These are phyloP conservation scores for Gastrolobium villosum DNA, from an alignment of 306 rosid species.

Conservation along the genomic window DNA sequence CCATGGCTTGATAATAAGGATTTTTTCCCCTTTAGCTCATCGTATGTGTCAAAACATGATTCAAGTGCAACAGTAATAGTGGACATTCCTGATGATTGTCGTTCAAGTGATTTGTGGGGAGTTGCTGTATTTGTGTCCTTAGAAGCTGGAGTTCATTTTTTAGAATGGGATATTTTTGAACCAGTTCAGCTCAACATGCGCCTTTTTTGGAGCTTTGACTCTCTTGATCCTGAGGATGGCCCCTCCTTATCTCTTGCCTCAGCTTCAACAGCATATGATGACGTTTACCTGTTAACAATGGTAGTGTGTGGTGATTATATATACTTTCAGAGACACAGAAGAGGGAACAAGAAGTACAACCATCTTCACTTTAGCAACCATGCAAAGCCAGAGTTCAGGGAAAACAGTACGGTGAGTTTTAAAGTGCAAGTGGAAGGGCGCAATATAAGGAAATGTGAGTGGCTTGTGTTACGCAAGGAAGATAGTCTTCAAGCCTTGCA, in stretches of 20 bases:
- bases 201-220: conserved; percentile 3
- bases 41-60: conserved; percentile 17
- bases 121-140: conserved; percentile 28
- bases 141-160: not conserved
- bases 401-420: not conserved
- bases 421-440: conserved; percentile 9
- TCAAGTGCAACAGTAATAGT: conserved; percentile 13
- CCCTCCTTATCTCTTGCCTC: conserved; percentile 10
- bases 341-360: not conserved
- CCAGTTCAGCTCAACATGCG: not conserved
- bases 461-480: not conserved
- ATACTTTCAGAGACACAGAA: not conserved
- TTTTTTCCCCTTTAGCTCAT: conserved; percentile 13
- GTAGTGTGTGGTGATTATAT: conserved; percentile 29
- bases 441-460: conserved; percentile 15
- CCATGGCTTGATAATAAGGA: conserved; percentile 7
- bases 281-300: conserved; percentile 17
- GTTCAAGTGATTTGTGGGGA: conserved; percentile 35
- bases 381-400: conserved; percentile 11
- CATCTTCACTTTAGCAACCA: not conserved
- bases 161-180: not conserved
- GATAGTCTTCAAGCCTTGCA: conserved; percentile 16
- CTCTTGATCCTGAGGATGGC: conserved; percentile 7
- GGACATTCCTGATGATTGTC: conserved; percentile 21
- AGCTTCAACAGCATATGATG: conserved; percentile 5